phyloP scores from a whole-genome alignment of 352 stramenopile genomes.

The Globisporangium barbulae region DNA sequence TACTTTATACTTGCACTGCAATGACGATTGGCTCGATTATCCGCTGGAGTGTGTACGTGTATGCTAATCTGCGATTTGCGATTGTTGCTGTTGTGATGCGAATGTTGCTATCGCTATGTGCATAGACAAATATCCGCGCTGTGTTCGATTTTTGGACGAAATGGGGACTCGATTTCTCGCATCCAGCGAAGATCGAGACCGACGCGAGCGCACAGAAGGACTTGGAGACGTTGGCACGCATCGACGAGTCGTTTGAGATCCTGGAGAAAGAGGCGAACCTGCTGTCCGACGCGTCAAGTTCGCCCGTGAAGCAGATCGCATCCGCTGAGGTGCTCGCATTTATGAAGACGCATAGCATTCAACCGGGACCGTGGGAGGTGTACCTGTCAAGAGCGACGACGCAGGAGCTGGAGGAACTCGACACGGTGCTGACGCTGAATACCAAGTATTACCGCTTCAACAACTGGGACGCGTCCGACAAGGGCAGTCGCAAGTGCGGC shows the following conservation, averaged over 20 bases:
- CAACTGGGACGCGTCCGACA: constrained; percentile 68
- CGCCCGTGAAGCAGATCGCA: constrained; percentile 57
- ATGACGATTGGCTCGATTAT: background rate
- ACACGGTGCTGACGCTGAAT: constrained; percentile 63
- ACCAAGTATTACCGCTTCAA: constrained; percentile 78
- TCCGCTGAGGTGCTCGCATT: constrained; percentile 68
- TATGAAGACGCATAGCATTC: constrained; percentile 77
- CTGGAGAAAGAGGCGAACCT: constrained; percentile 47
- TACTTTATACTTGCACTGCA: background rate
- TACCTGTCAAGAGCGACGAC: constrained; percentile 62
- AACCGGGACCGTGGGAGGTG: constrained; percentile 75
- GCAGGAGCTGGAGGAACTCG: constrained; percentile 72
- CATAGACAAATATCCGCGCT: constrained; percentile 61
- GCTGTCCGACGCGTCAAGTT: constrained; percentile 63
- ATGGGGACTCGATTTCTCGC: constrained; percentile 69
- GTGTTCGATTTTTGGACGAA: constrained; percentile 85
- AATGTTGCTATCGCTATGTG: constrained; percentile 4
- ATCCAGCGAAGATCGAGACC: constrained; percentile 22
- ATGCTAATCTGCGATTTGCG: constrained; percentile 3
- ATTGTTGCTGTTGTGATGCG: constrained; percentile 5
- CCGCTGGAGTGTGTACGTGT: background rate
- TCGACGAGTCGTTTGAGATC: constrained; percentile 65
- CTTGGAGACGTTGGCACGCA: constrained; percentile 40
- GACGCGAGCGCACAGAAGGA: constrained; percentile 30
- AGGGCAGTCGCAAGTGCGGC: constrained; percentile 55